Base-by-base conservation (phyloP, 495 filamentous ascomycete species). In the Entonaema liquescens region DNA sequence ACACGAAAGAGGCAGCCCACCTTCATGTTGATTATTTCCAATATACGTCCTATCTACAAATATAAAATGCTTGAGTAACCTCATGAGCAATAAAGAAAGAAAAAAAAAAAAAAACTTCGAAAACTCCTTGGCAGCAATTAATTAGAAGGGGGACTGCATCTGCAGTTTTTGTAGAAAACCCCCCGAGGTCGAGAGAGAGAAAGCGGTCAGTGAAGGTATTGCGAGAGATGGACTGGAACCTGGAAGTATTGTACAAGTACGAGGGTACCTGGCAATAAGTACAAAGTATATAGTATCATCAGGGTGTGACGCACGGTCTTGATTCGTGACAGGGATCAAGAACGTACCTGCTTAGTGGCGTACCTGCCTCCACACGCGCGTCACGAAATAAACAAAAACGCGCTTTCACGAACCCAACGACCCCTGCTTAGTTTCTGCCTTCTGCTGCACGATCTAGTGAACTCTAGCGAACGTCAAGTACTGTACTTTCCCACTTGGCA, bases 301-400 rank as follows among this genome's bases (percentile, higher is more conserved):
- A 21, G 5, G 4, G 9, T 3, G 0, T 28, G 47, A 64, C 67
- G 67, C 60, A 64, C 67, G 35, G 55, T 15, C 55, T 33, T n/a
- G 49, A 60, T 29, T 54, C 31, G 35, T 17, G 58, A 67, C 50
- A 61, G 19, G 62, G 63, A 50, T 21, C 13, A 47, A 15, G 31
- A 26, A 55, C 26, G 69, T 67, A 68, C 60, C 53, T 68, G 56
- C 50, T 59, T 64, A 38, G 65, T 68, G 70, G 65, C 70, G 65
- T 23, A 59, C 50, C 49, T 47, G 66, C 47, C 49, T 40, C 66
- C 65, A 65, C 60, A 65, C 50, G 53, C 70, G 70, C 66, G 65
- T 73, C 70, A 65, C 47, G 65, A 69, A 73, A 69, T 73, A 73
- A 73, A 73, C 70, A 73, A 73, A 73, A 47, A 73, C 70, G 70